Evolutionary conservation across 148 eudicot species (phyloP).

Genomic region (Cornus suecica): DNA sequence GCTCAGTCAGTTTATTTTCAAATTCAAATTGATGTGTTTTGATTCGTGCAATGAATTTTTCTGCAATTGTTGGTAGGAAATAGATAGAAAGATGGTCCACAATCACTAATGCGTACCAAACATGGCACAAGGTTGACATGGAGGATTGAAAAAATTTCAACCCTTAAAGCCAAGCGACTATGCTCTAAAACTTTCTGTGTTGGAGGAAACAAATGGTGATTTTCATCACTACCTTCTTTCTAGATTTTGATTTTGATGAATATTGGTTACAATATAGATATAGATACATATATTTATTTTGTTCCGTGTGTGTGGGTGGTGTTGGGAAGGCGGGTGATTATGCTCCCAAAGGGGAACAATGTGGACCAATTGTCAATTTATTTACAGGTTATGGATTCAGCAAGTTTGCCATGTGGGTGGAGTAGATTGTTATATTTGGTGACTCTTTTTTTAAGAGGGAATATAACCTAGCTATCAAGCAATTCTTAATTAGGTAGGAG

Average conservation of each 20-base stretch:
- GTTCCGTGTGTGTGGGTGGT: constrained; percentile 7
- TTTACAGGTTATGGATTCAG: constrained; percentile 85
- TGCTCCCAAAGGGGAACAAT: constrained; percentile 92
- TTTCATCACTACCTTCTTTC: neutral
- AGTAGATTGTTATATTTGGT: no score
- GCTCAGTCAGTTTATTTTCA: no score
- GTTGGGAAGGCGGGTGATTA: constrained; percentile 74
- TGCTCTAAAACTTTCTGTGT: constrained; percentile 23
- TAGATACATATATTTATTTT: neutral
- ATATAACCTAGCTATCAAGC: no score
- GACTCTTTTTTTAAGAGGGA: no score
- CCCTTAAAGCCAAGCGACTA: constrained; percentile 20
- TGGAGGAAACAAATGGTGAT: constrained; percentile 31
- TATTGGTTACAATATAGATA: no score
- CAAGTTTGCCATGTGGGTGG: constrained; percentile 83
- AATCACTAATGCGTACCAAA: no score
- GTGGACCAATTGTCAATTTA: constrained; percentile 90
- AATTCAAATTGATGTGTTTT: no score
- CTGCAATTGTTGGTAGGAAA: no score
- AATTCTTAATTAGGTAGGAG: no score
- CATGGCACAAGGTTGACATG: constrained; percentile 25
- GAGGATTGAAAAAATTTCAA: constrained; percentile 29
- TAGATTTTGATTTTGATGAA: neutral
- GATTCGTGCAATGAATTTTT: no score
- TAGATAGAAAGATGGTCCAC: constrained; percentile 22